Conservation (phyloP, 306 rosid species). For the Arachis stenosperma region DNA sequence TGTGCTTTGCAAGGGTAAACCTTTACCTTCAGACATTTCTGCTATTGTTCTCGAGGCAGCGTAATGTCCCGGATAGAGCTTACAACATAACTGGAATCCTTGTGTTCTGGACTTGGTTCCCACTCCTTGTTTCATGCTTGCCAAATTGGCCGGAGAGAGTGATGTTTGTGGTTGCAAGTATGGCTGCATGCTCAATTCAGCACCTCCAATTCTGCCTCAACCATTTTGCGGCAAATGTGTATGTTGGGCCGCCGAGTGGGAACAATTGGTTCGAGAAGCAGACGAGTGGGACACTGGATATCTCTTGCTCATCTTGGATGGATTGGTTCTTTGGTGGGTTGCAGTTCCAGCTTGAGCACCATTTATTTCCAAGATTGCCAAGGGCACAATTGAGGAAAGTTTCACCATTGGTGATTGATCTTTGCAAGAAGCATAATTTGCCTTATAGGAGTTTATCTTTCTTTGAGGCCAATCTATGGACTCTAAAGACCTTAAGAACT, state of each 20-base stretch:
- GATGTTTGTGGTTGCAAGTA: conserved; percentile 66
- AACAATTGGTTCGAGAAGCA: conserved; percentile 83
- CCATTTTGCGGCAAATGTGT: conserved; percentile 71
- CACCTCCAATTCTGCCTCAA: conserved; percentile 75
- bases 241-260: conserved; percentile 65
- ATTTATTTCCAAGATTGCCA: conserved; percentile 68
- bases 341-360: conserved; percentile 74
- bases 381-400: conserved; percentile 68
- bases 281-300: conserved; percentile 66
- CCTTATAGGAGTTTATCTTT: conserved; percentile 70
- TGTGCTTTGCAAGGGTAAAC: conserved; percentile 70
- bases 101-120: conserved; percentile 89
- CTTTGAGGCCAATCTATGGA: conserved; percentile 62
- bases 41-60: conserved; percentile 51
- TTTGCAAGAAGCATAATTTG: conserved; percentile 80
- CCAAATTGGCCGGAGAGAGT: conserved; percentile 80
- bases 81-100: conserved; percentile 63
- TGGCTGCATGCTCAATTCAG: conserved; percentile 63
- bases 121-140: conserved; percentile 61
- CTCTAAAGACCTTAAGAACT: conserved; percentile 55
- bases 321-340: conserved; percentile 87
- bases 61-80: conserved; percentile 62
- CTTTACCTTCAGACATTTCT: conserved; percentile 69
- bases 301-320: conserved; percentile 69
- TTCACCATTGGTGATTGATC: conserved; percentile 67